A percentile compares a stretch with the other conserved stretches of the same genome.
Conservation (phyloP, 768 basidiomycete species). For the Rhizopogon roseolus region DNA sequence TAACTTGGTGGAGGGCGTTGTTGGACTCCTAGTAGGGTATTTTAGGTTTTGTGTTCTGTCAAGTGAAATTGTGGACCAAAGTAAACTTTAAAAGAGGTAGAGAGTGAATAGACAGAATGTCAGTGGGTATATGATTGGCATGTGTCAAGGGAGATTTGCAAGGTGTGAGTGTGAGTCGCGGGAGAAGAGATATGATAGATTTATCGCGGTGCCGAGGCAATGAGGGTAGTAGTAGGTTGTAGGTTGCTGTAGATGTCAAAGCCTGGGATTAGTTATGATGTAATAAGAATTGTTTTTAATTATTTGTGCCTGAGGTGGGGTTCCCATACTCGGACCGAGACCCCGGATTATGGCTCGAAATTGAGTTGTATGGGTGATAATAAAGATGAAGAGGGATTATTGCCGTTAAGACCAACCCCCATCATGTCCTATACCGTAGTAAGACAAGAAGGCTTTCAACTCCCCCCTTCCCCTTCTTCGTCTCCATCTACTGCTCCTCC, state of each 20-base stretch:
- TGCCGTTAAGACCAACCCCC: background rate
- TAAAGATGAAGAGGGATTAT: conserved; percentile 3
- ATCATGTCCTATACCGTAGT: conserved; percentile 32
- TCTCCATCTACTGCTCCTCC: conserved; percentile 18
- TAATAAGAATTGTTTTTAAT: background rate
- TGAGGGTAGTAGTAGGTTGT: background rate
- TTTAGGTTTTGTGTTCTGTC: background rate
- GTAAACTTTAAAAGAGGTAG: background rate
- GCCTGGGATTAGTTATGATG: background rate
- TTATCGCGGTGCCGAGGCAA: background rate
- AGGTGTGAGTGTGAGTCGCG: background rate
- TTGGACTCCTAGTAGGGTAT: background rate
- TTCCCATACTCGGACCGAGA: conserved; percentile 30
- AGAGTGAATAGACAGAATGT: background rate
- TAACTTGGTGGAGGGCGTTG: too few species aligned
- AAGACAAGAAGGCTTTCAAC: conserved; percentile 72
- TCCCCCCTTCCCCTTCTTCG: conserved; percentile 35
- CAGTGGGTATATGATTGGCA: background rate
- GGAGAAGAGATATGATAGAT: background rate
- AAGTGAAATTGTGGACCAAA: background rate
- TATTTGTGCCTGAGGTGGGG: background rate
- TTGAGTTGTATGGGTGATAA: background rate
- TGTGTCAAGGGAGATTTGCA: background rate
- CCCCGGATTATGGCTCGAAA: conserved; percentile 14
- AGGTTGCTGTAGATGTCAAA: too few species aligned